These are phyloP conservation scores for Neoscytalidium dimidiatum DNA, from an alignment of 2,329 filamentous ascomycete genomes.

Conservation along the genomic window DNA sequence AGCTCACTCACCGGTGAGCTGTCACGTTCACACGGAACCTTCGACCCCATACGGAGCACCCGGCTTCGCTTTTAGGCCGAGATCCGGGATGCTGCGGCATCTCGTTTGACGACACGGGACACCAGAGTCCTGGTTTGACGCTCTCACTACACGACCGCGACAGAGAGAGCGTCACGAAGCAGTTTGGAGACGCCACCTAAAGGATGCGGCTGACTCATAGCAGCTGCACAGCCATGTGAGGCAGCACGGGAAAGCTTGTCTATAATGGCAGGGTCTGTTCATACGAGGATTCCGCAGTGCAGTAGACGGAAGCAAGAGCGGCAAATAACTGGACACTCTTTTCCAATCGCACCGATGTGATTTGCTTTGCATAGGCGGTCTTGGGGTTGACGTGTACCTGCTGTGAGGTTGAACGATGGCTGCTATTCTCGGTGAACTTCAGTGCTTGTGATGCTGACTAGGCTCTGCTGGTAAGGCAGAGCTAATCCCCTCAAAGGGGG, in stretches of 20 bases:
- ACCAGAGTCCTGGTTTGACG: background rate
- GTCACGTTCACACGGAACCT: background rate
- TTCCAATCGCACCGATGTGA: conserved; percentile 3
- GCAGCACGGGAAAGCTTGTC: conserved; percentile 1
- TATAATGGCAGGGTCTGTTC: conserved; percentile 2
- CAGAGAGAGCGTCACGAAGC: background rate
- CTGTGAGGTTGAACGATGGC: background rate
- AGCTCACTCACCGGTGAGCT: background rate
- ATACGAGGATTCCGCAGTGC: background rate
- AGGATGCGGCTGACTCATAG: background rate
- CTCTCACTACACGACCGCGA: background rate
- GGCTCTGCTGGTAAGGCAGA: background rate
- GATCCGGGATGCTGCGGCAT: conserved; percentile 6
- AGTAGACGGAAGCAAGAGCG: background rate
- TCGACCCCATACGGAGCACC: background rate
- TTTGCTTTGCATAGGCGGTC: background rate
- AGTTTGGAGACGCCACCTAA: background rate
- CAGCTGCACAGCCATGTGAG: background rate
- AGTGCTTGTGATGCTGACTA: background rate
- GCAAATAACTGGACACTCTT: background rate
- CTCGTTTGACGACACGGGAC: background rate
- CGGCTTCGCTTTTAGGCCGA: conserved; percentile 13
- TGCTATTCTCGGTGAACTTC: background rate
- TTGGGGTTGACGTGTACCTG: background rate
- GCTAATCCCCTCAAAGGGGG: background rate